Evolutionary conservation across 2,329 filamentous ascomycete species (phyloP), one percentile per base, ranked within the genome.

Genomic region (Aspergillus sp.): DNA sequence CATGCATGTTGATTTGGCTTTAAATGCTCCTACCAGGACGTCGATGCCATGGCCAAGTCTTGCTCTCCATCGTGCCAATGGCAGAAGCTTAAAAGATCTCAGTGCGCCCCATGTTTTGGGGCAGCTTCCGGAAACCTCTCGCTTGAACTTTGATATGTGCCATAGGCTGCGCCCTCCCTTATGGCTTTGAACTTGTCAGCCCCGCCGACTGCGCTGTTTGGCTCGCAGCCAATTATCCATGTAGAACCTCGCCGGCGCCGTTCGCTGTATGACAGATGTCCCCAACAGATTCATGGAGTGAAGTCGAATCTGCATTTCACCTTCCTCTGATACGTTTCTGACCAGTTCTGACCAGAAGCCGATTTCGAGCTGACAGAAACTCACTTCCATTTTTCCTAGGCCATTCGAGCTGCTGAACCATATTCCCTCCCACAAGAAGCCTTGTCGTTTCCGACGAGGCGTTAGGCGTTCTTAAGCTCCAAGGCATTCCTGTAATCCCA

Each of bases 171-270:
- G 19, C 17, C 4, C 23, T 30, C 13, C 47, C 25, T 23, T 28
- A 49, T 49, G 47, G 17, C 31, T 49, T 49, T 23, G 47, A n/a
- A 30, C n/a, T 41, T 34, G 11, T 15, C 19, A 25, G 15, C 54
- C 54, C 54, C 54, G 46, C 54, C 43, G 54, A 50, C 46, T 57
- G 23, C 46, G 52, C 41, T 54, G 54, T 57, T 46, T 34, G 23
- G 28, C 11, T 51, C n/a, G 38, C n/a, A 52, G 48, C 48, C 56
- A 58, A 47, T 58, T 19, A 52, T 58, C 38, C 30, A 22, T 50
- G 34, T 49, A 15, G 46, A 47, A 45, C 13, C 48, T 57, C 47
- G 28, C 47, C 48, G 15, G 28, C 5, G 34, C 25, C 17, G 13
- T 8, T 19, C n/a, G 46, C 23, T 30, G 23, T 45, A 52, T 58